Evolutionary conservation across 2,329 filamentous ascomycete genomes (phyloP).

Genomic region (Colletotrichum graminicola): DNA sequence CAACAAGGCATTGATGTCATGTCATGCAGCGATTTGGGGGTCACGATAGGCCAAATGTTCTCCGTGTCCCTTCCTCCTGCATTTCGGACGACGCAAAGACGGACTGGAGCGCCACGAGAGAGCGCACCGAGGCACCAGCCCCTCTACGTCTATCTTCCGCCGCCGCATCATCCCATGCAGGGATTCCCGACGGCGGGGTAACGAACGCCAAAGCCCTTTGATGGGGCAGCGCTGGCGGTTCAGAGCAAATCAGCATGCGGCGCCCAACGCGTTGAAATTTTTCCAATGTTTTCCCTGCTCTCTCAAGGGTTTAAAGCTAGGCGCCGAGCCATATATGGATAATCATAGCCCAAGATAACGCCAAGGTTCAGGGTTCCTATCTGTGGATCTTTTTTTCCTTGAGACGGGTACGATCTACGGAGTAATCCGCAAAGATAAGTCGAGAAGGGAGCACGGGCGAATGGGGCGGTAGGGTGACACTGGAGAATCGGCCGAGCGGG

Average conservation of each 20-base stretch:
- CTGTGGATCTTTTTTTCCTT: conserved; percentile 31
- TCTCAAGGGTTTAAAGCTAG: conserved; percentile 10
- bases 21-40: conserved; percentile 39
- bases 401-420: conserved; percentile 37
- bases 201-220: background rate
- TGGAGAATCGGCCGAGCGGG: conserved; percentile 28
- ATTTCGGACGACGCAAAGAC: background rate
- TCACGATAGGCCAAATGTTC: background rate
- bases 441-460: conserved; percentile 31
- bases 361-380: conserved; percentile 25
- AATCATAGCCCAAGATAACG: conserved; percentile 39
- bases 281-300: background rate
- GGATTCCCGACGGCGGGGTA: conserved; percentile 12
- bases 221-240: conserved; percentile 9
- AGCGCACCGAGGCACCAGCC: background rate
- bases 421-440: conserved; percentile 38
- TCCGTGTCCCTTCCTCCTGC: background rate
- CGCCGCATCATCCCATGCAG: conserved; percentile 18
- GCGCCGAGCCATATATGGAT: conserved; percentile 1
- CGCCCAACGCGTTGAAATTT: background rate
- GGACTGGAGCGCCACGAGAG: background rate
- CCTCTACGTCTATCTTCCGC: background rate
- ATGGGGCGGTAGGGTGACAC: background rate
- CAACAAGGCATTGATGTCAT: conserved; percentile 43
- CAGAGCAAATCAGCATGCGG: background rate